Percentiles rank a stretch among this genome's conserved stretches.
phyloP scores from a whole-genome alignment of 2,329 filamentous ascomycete genomes.

The Rhexocercosporidium sp. region DNA sequence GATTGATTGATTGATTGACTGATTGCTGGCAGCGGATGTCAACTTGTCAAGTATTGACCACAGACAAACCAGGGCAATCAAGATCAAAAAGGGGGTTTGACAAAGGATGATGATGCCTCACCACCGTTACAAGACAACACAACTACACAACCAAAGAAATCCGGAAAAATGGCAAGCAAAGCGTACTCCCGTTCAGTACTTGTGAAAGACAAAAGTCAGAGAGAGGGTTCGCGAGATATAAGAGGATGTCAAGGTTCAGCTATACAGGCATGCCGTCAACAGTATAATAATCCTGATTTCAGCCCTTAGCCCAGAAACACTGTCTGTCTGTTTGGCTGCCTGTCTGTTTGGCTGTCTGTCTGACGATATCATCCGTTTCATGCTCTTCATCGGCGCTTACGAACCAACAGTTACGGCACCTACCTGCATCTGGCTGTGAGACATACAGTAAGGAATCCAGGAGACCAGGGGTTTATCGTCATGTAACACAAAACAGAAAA shows the following conservation, averaged over 20 bases:
- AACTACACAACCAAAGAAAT: no score
- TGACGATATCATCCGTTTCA: neutral
- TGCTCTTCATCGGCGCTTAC: neutral
- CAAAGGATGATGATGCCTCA: neutral
- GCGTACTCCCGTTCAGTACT: no score
- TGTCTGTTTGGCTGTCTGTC: neutral
- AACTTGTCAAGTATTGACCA: neutral
- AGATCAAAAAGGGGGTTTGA: neutral
- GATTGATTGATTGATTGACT: neutral
- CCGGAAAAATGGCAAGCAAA: no score
- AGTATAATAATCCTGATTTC: slow-evolving; percentile 7
- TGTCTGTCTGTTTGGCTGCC: neutral
- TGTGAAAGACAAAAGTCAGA: no score
- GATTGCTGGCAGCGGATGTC: neutral
- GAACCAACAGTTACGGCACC: neutral
- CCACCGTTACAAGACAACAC: neutral
- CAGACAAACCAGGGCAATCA: neutral
- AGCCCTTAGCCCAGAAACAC: neutral
- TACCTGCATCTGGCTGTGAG: slow-evolving; percentile 3
- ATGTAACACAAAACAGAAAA: neutral
- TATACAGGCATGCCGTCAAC: slow-evolving; percentile 3
- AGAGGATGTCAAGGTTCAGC: neutral
- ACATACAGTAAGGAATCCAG: neutral
- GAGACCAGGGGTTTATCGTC: neutral
- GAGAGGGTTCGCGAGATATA: neutral